Conservation (phyloP, 2,329 filamentous ascomycete species). For the Cytospora leucostoma region DNA sequence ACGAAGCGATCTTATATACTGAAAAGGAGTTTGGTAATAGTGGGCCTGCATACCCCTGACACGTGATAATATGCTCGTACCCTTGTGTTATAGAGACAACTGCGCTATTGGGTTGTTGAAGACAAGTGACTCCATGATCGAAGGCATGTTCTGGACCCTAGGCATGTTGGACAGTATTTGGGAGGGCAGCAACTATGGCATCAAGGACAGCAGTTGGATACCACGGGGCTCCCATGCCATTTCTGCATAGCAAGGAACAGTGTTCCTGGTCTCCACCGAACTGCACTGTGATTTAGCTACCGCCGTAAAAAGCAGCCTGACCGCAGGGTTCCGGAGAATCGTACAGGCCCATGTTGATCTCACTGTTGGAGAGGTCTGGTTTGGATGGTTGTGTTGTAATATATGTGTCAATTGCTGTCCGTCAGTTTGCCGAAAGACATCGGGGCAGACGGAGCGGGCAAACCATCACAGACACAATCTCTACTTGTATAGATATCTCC, state of each 20-base stretch:
- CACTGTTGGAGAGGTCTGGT: constrained; percentile 12
- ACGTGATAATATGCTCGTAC: no score
- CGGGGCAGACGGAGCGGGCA: not conserved
- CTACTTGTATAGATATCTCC: no score
- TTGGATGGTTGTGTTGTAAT: constrained; percentile 25
- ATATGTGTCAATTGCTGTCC: not conserved
- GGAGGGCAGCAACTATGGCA: constrained; percentile 27
- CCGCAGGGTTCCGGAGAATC: constrained; percentile 1
- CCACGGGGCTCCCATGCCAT: constrained; percentile 28
- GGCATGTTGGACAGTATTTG: not conserved
- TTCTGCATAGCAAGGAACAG: constrained; percentile 24
- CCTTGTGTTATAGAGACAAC: no score
- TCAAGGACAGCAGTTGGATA: constrained; percentile 31
- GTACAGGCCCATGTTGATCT: constrained; percentile 18
- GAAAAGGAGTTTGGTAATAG: no score
- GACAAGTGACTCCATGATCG: no score
- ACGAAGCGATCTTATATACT: no score
- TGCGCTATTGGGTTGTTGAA: no score
- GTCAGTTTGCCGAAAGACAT: not conserved
- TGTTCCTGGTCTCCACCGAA: constrained; percentile 30
- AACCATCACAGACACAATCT: no score
- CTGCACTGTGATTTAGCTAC: constrained; percentile 28
- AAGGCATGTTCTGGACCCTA: no score
- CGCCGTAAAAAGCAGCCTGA: constrained; percentile 29
- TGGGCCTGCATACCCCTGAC: no score